A percentile compares a stretch with the other conserved stretches of the same genome.
Evolutionary conservation across 441 rosid genomes (phyloP).

Genomic region (Euphorbia neoarborescens): DNA sequence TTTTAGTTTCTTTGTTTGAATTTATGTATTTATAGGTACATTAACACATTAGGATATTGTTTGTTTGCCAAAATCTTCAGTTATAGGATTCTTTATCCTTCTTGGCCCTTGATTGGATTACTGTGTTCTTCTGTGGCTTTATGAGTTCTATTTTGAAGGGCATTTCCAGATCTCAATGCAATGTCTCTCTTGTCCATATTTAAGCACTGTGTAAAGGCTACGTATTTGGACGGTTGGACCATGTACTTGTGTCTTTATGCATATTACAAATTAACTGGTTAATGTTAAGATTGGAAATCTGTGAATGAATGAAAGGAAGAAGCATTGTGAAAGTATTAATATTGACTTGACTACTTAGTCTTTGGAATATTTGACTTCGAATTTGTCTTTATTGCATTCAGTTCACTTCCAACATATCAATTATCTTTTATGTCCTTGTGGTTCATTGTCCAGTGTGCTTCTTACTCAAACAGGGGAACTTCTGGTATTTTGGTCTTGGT

Average conservation of each 20-base stretch:
- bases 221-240: neutral
- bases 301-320: neutral
- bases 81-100: neutral
- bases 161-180: neutral
- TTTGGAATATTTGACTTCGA: neutral
- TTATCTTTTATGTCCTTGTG: neutral
- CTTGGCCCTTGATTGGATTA: neutral
- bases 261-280: neutral
- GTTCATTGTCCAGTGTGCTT: neutral
- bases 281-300: neutral
- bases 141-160: neutral
- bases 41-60: neutral
- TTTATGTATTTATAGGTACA: neutral
- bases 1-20: neutral
- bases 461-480: neutral
- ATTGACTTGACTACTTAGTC: neutral
- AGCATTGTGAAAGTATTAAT: neutral
- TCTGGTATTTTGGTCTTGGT: neutral
- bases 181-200: neutral
- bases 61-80: neutral
- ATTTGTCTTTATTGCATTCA: neutral
- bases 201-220: neutral
- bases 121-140: neutral
- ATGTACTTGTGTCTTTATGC: neutral
- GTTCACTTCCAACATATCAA: neutral